Conservation (phyloP, 179 eudicot genomes). For the Sideroxylon spinosum region DNA sequence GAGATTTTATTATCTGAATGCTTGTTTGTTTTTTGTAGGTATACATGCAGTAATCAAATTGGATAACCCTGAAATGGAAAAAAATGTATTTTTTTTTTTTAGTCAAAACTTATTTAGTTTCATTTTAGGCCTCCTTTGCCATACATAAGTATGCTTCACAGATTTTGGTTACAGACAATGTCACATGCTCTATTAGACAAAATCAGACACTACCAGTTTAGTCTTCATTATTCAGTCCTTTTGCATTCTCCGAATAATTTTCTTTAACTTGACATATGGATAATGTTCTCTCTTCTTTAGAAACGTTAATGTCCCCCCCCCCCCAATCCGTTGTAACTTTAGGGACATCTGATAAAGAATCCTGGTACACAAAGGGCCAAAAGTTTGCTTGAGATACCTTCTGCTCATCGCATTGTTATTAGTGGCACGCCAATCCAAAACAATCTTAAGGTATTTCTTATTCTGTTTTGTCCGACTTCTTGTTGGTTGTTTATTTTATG, state of each 20-base stretch:
- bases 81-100: background rate
- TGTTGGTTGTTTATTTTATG: background rate
- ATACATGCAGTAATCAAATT: too few relatives aligned
- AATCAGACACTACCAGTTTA: too few relatives aligned
- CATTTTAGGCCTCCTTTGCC: background rate
- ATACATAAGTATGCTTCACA: background rate
- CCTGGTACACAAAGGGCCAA: slow-evolving; percentile 96
- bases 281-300: background rate
- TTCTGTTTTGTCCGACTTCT: background rate
- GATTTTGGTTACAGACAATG: background rate
- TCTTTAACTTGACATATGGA: background rate
- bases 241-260: too few relatives aligned
- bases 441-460: slow-evolving; percentile 66
- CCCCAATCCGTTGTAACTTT: slow-evolving; percentile 14
- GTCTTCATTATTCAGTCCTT: background rate
- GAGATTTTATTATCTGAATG: too few relatives aligned
- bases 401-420: slow-evolving; percentile 78
- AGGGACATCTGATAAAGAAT: slow-evolving; percentile 99
- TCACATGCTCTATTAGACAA: background rate
- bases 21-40: too few relatives aligned
- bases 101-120: background rate
- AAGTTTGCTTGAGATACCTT: slow-evolving; percentile 88
- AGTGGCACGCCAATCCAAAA: slow-evolving; percentile 99
- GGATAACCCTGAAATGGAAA: background rate
- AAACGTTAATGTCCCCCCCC: background rate